Evolutionary conservation across 225 moss, liverwort and hornwort species (phyloP).

Genomic region (Lunularia cruciata): DNA sequence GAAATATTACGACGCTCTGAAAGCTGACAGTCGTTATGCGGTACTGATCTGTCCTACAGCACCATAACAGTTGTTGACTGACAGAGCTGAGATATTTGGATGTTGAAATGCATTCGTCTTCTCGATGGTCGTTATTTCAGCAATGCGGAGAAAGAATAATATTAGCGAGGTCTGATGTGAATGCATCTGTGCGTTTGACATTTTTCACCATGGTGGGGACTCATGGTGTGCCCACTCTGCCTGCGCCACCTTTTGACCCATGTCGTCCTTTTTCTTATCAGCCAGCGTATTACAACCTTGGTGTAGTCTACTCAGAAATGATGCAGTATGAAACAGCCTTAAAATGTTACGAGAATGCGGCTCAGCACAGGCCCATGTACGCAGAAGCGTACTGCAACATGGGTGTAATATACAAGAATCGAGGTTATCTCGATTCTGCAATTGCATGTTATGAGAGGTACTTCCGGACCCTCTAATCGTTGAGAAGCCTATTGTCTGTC

Average conservation of each 20-base stretch:
- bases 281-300: constrained; percentile 99
- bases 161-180: too few relatives aligned
- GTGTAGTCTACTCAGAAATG: constrained; percentile 99
- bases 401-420: constrained; percentile 99
- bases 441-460: constrained; percentile 99
- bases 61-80: not conserved
- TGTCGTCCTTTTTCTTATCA: constrained; percentile 37
- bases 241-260: too few relatives aligned
- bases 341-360: constrained; percentile 96
- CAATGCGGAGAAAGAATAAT: not conserved
- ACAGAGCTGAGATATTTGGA: not conserved
- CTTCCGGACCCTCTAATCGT: not conserved
- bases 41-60: constrained; percentile 41
- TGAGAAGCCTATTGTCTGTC: not conserved
- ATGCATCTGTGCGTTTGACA: not conserved
- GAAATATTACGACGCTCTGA: constrained; percentile 95
- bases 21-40: constrained; percentile 96
- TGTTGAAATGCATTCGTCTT: not conserved
- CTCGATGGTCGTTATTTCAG: not conserved
- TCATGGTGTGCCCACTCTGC: too few relatives aligned
- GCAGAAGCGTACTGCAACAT: constrained; percentile 99
- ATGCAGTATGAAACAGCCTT: constrained; percentile 97
- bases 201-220: too few relatives aligned
- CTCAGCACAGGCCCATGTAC: constrained; percentile 95
- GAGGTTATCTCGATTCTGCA: constrained; percentile 96